Conservation (phyloP, 495 filamentous ascomycete species). For the Chaetomium cochliodes region DNA sequence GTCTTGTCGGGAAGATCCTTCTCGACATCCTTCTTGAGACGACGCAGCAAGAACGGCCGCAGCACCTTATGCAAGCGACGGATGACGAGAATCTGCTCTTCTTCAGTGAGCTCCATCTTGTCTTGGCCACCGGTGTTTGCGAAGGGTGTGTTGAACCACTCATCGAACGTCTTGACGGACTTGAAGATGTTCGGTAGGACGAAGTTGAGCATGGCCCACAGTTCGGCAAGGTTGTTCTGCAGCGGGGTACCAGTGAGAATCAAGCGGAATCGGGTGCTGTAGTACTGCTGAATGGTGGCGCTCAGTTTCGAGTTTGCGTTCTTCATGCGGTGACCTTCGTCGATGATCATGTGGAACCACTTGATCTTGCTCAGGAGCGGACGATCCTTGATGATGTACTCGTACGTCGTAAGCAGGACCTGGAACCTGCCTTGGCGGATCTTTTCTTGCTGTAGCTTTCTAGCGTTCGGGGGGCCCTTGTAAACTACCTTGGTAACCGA, state of each 20-base stretch:
- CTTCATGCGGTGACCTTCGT: constrained; percentile 99
- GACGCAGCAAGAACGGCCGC: constrained; percentile 93
- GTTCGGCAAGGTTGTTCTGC: constrained; percentile 93
- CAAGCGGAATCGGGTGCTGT: constrained; percentile 88
- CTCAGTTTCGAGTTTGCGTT: constrained; percentile 96
- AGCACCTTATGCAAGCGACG: constrained; percentile 97
- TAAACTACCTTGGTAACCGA: constrained; percentile 84
- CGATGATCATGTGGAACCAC: constrained; percentile 99
- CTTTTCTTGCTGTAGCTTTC: constrained; percentile 88
- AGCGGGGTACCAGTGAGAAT: constrained; percentile 96
- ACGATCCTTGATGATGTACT: constrained; percentile 99
- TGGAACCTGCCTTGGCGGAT: constrained; percentile 95
- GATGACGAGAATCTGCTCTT: constrained; percentile 98
- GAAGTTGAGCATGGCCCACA: constrained; percentile 98
- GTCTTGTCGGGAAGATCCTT: constrained; percentile 98
- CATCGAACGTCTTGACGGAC: constrained; percentile 97
- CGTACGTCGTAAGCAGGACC: constrained; percentile 93
- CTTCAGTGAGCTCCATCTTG: constrained; percentile 97
- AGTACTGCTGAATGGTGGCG: constrained; percentile 90
- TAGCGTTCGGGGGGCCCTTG: constrained; percentile 86
- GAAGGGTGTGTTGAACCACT: constrained; percentile 99
- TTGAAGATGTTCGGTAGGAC: constrained; percentile 99
- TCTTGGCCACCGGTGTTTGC: constrained; percentile 97
- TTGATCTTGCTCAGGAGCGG: constrained; percentile 94
- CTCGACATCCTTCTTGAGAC: constrained; percentile 99